Base-by-base conservation (phyloP, 345 rosid species). In the Citrus cavaleriei region DNA sequence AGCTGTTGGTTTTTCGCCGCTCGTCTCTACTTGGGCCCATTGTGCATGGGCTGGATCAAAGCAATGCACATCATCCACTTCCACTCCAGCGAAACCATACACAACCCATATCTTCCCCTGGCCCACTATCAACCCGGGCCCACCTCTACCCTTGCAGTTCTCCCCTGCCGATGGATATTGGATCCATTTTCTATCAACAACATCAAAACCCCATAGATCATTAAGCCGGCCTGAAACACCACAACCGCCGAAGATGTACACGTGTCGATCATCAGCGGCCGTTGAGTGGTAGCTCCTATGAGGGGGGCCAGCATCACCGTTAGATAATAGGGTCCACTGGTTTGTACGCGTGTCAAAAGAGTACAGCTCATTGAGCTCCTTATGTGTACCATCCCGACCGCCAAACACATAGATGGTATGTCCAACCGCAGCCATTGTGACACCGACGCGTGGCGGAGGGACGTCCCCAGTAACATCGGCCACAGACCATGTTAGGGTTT, bases 391-490 rank as follows among this genome's bases (percentile, higher is more conserved):
- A 34, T 95, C 98, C 64, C 97, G 84, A 19, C 98, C 98, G 21
- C 98, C 98, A 74, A 95, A 93, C 34, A 95, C 87, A 54, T 89
- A 91, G 73, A 91, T 87, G 76, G 84, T 87, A 27, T 71, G 25
- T 7, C 90, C 93, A 0, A 92, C 89, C 0, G 93, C 80, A 24
- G 95, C 93, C 97, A 93, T 93, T 7, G 90, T 86, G 82, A 95
- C 98, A 0, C 99, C 99, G 0, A 95, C 97, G 4, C 98, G 93
- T 6, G 95, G 97, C 22, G 98, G 99, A 19, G 98, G 98, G 63
- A 88, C 68, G 6, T 92, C 90, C 1, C 93, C 98, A 7, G 93
- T 85, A 70, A 82, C 89, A 16, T 82, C 81, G 0, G 88, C 90
- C 66, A 90, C 73, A 0, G 95, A 88, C 98, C 97, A 93, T 19